Conservation (phyloP, 805 yeast genomes). For the Metschnikowia picachoensis region DNA sequence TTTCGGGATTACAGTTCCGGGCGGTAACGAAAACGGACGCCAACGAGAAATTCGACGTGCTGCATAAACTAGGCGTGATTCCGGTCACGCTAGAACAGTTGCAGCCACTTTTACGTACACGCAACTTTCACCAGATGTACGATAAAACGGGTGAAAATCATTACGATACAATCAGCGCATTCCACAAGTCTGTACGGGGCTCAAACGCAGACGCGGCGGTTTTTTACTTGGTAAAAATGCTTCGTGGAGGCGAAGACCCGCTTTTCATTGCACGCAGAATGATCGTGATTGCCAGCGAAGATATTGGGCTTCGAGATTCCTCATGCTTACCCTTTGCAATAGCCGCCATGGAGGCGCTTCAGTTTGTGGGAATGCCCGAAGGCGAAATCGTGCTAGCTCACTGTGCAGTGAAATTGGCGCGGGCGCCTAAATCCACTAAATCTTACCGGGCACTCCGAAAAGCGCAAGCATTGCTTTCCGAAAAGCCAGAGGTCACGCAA, state of each 20-base stretch:
- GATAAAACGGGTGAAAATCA: conserved; percentile 90
- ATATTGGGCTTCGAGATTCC: conserved; percentile 83
- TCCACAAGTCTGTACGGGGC: conserved; percentile 91
- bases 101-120: conserved; percentile 40
- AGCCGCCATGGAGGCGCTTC: conserved; percentile 80
- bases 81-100: conserved; percentile 38
- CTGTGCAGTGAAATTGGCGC: conserved; percentile 85
- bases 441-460: conserved; percentile 76
- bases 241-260: conserved; percentile 92
- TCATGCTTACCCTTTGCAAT: conserved; percentile 81
- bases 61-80: conserved; percentile 27
- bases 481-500: conserved; percentile 55
- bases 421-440: conserved; percentile 81
- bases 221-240: conserved; percentile 83
- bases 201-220: conserved; percentile 85
- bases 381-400: conserved; percentile 87
- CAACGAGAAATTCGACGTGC: conserved; percentile 10
- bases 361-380: conserved; percentile 92
- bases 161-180: conserved; percentile 93
- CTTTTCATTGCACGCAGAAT: conserved; percentile 83
- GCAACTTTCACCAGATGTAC: conserved; percentile 53
- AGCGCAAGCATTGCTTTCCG: conserved; percentile 55
- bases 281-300: conserved; percentile 95
- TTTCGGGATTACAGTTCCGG: conserved; percentile 29
- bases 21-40: conserved; percentile 11